Conservation (phyloP, 2,329 filamentous ascomycete genomes). For the Ophiosphaerella narmari region DNA sequence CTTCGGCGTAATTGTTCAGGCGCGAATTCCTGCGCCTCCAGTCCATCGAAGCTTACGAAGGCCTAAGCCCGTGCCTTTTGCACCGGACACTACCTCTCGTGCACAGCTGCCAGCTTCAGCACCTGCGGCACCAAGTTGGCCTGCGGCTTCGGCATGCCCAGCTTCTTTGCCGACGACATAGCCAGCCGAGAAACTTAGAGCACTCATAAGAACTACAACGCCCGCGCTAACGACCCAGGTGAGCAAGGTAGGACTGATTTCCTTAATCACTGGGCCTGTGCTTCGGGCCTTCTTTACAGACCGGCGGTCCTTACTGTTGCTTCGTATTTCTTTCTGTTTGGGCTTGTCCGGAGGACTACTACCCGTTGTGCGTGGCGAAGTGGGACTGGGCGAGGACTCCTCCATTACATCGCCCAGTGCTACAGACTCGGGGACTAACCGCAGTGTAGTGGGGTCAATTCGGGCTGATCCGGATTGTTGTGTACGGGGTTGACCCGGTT, state of each 20-base stretch:
- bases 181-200: constrained; percentile 67
- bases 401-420: constrained; percentile 52
- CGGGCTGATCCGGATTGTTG: constrained; percentile 44
- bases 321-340: constrained; percentile 54
- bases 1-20: constrained; percentile 1
- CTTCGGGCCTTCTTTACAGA: constrained; percentile 51
- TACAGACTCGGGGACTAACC: constrained; percentile 65
- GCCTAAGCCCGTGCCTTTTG: constrained; percentile 34
- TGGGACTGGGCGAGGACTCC: constrained; percentile 31
- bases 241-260: constrained; percentile 63
- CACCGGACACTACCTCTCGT: constrained; percentile 35
- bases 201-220: constrained; percentile 66
- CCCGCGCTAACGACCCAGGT: constrained; percentile 70
- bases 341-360: constrained; percentile 43
- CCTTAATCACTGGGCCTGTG: constrained; percentile 40
- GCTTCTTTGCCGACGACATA: constrained; percentile 66
- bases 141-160: constrained; percentile 56
- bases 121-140: constrained; percentile 35
- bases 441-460: constrained; percentile 58
- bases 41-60: constrained; percentile 40
- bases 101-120: constrained; percentile 39
- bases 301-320: constrained; percentile 52
- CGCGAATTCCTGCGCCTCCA: constrained; percentile 29
- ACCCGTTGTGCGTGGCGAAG: constrained; percentile 32
- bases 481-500: constrained; percentile 51